Conservation (phyloP, 2,329 filamentous ascomycete genomes). For the Penicillium fuscoglaucum region DNA sequence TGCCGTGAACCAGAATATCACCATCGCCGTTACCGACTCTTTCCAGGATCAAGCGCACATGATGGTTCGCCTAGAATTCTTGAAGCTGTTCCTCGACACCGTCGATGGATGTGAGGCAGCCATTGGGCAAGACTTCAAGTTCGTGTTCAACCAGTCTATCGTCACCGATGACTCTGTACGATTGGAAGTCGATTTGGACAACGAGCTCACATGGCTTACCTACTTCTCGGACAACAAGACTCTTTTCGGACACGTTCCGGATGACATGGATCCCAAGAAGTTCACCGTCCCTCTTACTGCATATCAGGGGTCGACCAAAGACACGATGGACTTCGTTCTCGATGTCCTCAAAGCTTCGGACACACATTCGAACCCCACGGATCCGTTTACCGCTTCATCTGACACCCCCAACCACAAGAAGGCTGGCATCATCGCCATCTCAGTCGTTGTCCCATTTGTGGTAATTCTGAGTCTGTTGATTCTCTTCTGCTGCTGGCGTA, state of each 20-base stretch:
- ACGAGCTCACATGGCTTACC: constrained; percentile 49
- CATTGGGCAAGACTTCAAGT: constrained; percentile 52
- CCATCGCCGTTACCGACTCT: constrained; percentile 60
- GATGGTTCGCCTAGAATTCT: constrained; percentile 52
- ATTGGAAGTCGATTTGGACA: constrained; percentile 47
- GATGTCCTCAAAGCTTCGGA: constrained; percentile 28
- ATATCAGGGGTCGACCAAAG: constrained; percentile 38
- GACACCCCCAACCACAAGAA: constrained; percentile 29
- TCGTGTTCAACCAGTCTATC: constrained; percentile 48
- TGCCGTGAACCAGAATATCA: constrained; percentile 62
- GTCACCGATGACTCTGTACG: constrained; percentile 44
- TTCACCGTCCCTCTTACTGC: constrained; percentile 49
- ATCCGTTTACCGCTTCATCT: constrained; percentile 21
- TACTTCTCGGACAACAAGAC: constrained; percentile 49
- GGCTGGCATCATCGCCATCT: constrained; percentile 40
- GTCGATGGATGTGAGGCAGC: constrained; percentile 51
- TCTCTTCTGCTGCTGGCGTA: constrained; percentile 39
- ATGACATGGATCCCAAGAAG: constrained; percentile 38
- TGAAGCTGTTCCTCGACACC: constrained; percentile 46
- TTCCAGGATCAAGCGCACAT: constrained; percentile 61
- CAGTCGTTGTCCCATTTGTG: constrained; percentile 38
- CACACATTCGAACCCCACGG: constrained; percentile 18
- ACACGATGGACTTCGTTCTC: constrained; percentile 50
- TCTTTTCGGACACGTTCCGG: constrained; percentile 53
- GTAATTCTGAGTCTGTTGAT: constrained; percentile 31